These are phyloP conservation scores for Ceratobasidium sp. DNA, from an alignment of 1,284 basidiomycete species.

Conservation along the genomic window DNA sequence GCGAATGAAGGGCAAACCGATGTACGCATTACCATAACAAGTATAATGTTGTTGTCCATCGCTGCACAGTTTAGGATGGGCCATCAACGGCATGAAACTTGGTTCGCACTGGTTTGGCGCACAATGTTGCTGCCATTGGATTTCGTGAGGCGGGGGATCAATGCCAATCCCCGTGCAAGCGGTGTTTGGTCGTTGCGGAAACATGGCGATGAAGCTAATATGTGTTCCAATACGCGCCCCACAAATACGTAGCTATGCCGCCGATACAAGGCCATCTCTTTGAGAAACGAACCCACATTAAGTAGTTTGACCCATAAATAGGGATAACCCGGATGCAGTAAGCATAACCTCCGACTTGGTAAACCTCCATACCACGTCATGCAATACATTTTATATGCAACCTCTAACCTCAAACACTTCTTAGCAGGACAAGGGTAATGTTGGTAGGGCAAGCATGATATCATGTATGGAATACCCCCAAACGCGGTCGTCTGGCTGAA, in stretches of 20 bases:
- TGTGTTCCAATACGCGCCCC: neutral
- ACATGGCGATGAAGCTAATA: neutral
- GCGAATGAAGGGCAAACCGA: conserved; percentile 1
- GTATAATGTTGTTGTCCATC: neutral
- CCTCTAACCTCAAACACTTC: neutral
- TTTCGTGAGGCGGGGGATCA: neutral
- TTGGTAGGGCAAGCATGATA: conserved; percentile 22
- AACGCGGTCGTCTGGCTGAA: conserved; percentile 20
- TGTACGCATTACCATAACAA: neutral
- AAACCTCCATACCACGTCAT: too few species aligned
- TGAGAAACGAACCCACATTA: too few species aligned
- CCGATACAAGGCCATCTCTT: neutral
- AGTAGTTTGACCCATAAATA: too few species aligned
- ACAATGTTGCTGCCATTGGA: neutral
- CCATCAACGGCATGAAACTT: neutral
- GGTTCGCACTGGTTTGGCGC: neutral
- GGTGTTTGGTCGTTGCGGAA: neutral
- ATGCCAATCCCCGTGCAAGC: too few species aligned
- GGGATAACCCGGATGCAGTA: too few species aligned
- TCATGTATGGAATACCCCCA: conserved; percentile 25
- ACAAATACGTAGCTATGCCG: neutral
- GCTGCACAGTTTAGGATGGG: neutral
- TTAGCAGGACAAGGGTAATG: neutral
- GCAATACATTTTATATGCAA: neutral
- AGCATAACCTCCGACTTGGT: too few species aligned